Evolutionary conservation across 1,284 basidiomycete genomes (phyloP).

Genomic region (Dichomitus squalens): DNA sequence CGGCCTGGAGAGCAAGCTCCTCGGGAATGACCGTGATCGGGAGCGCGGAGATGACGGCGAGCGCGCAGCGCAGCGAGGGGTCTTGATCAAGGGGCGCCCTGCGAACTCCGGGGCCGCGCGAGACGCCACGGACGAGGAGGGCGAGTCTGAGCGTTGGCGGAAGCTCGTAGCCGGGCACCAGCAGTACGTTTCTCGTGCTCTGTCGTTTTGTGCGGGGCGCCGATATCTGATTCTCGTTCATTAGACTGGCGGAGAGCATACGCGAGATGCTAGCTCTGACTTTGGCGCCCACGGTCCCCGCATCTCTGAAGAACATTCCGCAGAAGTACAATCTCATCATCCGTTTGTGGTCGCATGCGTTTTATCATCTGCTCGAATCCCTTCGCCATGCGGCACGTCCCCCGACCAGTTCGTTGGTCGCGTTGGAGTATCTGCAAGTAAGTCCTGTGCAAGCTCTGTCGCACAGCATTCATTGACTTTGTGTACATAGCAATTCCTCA

Average conservation of each 20-base stretch:
- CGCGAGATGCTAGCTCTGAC: conserved; percentile 88
- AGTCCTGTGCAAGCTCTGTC: not conserved
- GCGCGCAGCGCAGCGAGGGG: conserved; percentile 33
- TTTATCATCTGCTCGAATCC: conserved; percentile 89
- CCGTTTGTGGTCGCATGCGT: conserved; percentile 90
- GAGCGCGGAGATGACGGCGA: conserved; percentile 33
- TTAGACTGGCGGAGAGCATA: conserved; percentile 85
- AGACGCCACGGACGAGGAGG: conserved; percentile 45
- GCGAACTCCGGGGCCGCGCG: conserved; percentile 35
- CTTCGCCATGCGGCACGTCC: conserved; percentile 81
- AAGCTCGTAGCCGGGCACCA: conserved; percentile 72
- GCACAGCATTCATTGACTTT: not conserved
- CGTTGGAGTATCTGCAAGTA: conserved; percentile 39
- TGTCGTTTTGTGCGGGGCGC: not conserved
- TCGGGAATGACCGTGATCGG: conserved; percentile 58
- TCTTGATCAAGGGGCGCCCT: conserved; percentile 52
- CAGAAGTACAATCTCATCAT: conserved; percentile 95
- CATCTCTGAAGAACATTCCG: conserved; percentile 86
- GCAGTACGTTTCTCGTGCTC: conserved; percentile 45
- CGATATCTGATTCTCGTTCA: not conserved
- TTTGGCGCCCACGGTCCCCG: conserved; percentile 83
- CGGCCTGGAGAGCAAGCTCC: conserved; percentile 70
- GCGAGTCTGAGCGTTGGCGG: conserved; percentile 68
- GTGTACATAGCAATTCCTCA: conserved; percentile 71
- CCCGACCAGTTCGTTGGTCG: conserved; percentile 75